Evolutionary conservation across 768 basidiomycete species (phyloP).

Genomic region (Postia placenta): DNA sequence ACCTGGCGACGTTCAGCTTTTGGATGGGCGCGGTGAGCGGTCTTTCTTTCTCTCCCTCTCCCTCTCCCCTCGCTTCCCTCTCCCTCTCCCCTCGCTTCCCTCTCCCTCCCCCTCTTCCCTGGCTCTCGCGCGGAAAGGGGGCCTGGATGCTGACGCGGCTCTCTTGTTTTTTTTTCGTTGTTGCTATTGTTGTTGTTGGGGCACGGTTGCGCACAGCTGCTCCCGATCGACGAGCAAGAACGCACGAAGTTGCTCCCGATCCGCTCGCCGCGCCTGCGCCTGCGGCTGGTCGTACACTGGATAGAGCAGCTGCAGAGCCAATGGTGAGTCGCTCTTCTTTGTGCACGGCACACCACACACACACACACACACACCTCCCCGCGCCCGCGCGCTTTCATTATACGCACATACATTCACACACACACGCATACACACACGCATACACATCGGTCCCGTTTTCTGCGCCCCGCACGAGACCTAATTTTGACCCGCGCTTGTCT

Average conservation of each 20-base stretch:
- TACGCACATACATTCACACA: no score
- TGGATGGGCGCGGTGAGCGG: conserved; percentile 77
- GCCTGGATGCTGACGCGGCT: no score
- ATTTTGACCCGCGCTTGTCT: not conserved
- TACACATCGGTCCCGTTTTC: conserved; percentile 19
- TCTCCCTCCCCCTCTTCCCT: not conserved
- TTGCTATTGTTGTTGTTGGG: no score
- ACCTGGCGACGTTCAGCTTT: conserved; percentile 71
- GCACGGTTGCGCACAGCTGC: conserved; percentile 33
- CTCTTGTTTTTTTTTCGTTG: no score
- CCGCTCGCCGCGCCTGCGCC: conserved; percentile 66
- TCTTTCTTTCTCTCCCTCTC: not conserved
- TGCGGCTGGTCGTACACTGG: conserved; percentile 90
- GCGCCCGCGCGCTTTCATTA: no score
- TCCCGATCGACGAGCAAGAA: conserved; percentile 89
- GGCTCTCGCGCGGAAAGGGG: not conserved
- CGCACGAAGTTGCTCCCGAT: conserved; percentile 85
- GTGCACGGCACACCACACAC: not conserved
- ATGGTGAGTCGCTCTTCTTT: conserved; percentile 35
- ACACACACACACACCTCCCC: no score
- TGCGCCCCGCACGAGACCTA: not conserved
- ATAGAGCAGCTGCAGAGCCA: conserved; percentile 70
- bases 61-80: no score
- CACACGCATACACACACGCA: no score
- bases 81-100: no score